Conservation (phyloP, 176 grass and related monocot species). For the Puccinellia tenuiflora region DNA sequence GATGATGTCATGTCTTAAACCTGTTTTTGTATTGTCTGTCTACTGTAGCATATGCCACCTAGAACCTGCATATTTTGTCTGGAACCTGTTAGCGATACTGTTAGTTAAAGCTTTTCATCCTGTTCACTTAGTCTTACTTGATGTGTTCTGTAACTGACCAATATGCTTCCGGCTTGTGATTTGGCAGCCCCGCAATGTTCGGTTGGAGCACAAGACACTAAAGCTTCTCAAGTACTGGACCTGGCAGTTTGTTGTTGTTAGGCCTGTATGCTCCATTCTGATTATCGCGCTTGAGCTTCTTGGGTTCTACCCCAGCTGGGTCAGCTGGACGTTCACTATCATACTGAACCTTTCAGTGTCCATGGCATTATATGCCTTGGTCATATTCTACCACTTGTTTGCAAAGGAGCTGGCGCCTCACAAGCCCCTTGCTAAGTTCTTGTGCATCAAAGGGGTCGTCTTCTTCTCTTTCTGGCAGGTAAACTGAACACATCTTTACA, state of each 20-base stretch:
- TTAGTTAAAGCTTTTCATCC: neutral
- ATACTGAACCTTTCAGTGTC: conserved; percentile 95
- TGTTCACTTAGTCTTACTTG: conserved; percentile 2
- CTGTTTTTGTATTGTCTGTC: neutral
- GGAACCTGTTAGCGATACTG: neutral
- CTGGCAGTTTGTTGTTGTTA: conserved; percentile 96
- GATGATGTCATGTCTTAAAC: neutral
- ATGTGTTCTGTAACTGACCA: conserved; percentile 12
- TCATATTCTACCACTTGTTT: conserved; percentile 95
- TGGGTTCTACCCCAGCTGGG: conserved; percentile 72
- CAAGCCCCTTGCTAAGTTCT: conserved; percentile 86
- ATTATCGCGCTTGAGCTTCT: conserved; percentile 87
- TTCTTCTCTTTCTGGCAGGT: conserved; percentile 99
- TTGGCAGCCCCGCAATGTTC: conserved; percentile 61
- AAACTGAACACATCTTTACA: conserved; percentile 13
- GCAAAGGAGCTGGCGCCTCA: conserved; percentile 96
- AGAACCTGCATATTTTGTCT: neutral
- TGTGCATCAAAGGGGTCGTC: conserved; percentile 95
- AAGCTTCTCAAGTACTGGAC: conserved; percentile 94
- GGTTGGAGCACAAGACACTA: conserved; percentile 85
- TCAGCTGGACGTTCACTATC: conserved; percentile 85
- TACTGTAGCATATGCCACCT: neutral
- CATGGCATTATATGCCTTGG: conserved; percentile 78
- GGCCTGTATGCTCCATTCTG: conserved; percentile 74
- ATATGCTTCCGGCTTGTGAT: conserved; percentile 1